phyloP scores from a whole-genome alignment of 345 rosid species.

The Aegle marmelos region DNA sequence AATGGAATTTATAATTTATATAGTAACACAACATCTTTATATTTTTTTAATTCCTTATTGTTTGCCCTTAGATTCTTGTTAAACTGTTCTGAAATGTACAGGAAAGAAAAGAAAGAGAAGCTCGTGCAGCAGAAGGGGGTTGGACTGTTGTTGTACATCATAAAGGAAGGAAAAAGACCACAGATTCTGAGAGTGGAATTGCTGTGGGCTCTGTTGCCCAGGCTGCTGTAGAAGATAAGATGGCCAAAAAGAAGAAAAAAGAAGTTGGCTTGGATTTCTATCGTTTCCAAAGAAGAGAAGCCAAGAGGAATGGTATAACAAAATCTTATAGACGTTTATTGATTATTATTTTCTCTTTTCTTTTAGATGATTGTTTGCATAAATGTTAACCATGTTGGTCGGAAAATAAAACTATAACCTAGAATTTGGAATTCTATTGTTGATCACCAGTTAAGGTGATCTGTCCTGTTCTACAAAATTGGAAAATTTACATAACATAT shows the following conservation, averaged over 20 bases:
- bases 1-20: not conserved
- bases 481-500: not conserved
- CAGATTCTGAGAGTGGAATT: constrained; percentile 75
- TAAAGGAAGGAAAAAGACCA: constrained; percentile 92
- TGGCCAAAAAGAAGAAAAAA: constrained; percentile 66
- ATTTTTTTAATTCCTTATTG: not conserved
- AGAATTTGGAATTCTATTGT: not conserved
- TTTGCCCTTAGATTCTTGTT: constrained; percentile 14
- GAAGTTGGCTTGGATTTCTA: constrained; percentile 79
- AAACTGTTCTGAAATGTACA: constrained; percentile 24
- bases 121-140: constrained; percentile 85
- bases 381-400: not conserved
- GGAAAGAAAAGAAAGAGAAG: constrained; percentile 82
- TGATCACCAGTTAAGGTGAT: not conserved
- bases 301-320: constrained; percentile 72
- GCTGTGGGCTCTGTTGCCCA: constrained; percentile 79
- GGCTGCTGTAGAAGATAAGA: constrained; percentile 54
- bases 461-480: not conserved
- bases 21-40: not conserved
- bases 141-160: constrained; percentile 96
- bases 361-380: not conserved
- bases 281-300: constrained; percentile 88
- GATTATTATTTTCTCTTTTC: not conserved
- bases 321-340: not conserved
- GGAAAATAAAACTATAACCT: not conserved